Evolutionary conservation across 176 grass and related monocot genomes (phyloP).

Genomic region (Dendrocalamus sinicus): DNA sequence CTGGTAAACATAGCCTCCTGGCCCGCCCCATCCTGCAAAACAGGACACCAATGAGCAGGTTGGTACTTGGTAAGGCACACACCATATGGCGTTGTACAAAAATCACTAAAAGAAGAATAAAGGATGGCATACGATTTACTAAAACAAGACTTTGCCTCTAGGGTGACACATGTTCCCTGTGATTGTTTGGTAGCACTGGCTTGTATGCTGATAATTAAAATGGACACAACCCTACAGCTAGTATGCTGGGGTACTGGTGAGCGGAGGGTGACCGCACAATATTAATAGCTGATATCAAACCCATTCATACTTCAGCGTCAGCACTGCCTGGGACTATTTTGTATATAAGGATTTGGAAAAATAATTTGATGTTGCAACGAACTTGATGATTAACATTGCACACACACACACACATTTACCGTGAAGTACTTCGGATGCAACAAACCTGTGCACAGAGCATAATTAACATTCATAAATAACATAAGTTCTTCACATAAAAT

Average conservation of each 20-base stretch:
- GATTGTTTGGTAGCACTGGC: neutral
- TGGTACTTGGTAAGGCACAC: conserved; percentile 9
- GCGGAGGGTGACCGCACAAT: neutral
- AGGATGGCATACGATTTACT: neutral
- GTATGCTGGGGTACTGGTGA: neutral
- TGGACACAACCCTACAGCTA: neutral
- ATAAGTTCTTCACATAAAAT: neutral
- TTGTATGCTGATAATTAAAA: neutral
- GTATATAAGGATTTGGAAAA: neutral
- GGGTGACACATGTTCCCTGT: neutral
- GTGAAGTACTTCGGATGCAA: neutral
- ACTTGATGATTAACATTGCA: neutral
- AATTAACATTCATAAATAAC: neutral
- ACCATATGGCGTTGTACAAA: neutral
- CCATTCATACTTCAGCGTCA: neutral
- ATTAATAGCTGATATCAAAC: neutral
- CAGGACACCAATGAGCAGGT: neutral
- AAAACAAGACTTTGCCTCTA: neutral
- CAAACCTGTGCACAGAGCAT: neutral
- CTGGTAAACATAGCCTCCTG: conserved; percentile 87
- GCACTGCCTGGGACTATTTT: neutral
- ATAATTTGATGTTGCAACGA: neutral
- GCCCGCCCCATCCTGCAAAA: conserved; percentile 77
- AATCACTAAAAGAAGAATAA: neutral
- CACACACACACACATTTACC: neutral